Evolutionary conservation across 768 basidiomycete genomes (phyloP).

Genomic region (Phallus indusiatus): DNA sequence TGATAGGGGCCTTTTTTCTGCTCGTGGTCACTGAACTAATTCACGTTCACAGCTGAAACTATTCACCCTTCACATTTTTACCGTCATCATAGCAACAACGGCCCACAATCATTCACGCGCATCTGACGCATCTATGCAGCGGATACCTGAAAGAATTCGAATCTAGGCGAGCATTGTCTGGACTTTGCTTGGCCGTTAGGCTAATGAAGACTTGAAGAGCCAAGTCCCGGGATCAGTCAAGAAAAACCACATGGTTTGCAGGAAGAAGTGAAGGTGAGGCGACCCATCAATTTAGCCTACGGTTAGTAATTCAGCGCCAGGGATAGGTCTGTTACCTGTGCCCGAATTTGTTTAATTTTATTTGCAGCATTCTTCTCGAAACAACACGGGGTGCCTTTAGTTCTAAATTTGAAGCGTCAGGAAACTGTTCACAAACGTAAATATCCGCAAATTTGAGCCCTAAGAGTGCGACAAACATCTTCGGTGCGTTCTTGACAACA

Average conservation of each 20-base stretch:
- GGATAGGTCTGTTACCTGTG: background rate
- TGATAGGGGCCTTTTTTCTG: background rate
- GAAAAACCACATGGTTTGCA: background rate
- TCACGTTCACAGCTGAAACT: background rate
- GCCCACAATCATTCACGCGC: background rate
- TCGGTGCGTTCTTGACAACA: background rate
- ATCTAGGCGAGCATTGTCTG: background rate
- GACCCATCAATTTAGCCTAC: background rate
- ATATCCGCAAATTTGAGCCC: background rate
- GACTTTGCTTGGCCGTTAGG: background rate
- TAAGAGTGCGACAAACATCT: too few relatives aligned
- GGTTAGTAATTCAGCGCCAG: background rate
- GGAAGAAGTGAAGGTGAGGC: background rate
- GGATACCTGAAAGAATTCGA: background rate
- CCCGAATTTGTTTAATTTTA: background rate
- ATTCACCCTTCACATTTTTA: background rate
- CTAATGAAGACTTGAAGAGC: background rate
- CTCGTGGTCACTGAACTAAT: background rate
- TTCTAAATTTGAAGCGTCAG: background rate
- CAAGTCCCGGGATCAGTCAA: background rate
- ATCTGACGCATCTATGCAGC: background rate
- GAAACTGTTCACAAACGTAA: background rate
- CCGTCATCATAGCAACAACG: background rate
- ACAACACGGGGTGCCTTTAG: background rate
- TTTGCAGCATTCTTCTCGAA: background rate